Conservation (phyloP, 2,329 filamentous ascomycete species). For the Didymella pinodella region DNA sequence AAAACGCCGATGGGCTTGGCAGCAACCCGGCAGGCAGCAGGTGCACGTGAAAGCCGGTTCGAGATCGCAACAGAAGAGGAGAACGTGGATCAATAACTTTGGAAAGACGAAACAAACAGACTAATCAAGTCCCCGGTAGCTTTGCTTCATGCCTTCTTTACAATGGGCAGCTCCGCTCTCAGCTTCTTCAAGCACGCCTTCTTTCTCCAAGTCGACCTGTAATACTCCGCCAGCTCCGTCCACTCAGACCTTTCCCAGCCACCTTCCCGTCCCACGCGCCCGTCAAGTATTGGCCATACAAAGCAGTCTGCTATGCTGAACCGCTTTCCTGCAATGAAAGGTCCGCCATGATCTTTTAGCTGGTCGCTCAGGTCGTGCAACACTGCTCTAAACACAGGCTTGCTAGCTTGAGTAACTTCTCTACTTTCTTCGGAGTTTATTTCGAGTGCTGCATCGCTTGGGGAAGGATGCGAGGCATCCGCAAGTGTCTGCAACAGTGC, state of each 20-base stretch:
- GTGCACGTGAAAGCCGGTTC: conserved; percentile 9
- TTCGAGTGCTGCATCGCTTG: not conserved
- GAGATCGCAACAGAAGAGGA: no score
- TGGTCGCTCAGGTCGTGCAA: conserved; percentile 36
- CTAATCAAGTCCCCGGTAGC: not conserved
- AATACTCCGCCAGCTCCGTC: conserved; percentile 36
- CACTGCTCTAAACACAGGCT: conserved; percentile 21
- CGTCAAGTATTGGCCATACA: conserved; percentile 46
- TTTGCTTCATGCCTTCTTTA: not conserved
- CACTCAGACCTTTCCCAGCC: conserved; percentile 35
- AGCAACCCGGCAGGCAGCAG: not conserved
- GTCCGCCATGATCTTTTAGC: conserved; percentile 23
- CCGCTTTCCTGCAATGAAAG: conserved; percentile 41
- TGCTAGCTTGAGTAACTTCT: not conserved
- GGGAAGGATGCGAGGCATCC: not conserved
- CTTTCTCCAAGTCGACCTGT: conserved; percentile 41
- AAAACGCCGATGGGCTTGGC: conserved; percentile 31
- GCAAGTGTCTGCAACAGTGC: conserved; percentile 27
- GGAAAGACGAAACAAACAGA: not conserved
- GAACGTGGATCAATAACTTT: no score
- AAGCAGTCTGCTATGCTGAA: conserved; percentile 47
- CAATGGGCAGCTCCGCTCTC: conserved; percentile 23
- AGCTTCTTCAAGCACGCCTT: conserved; percentile 42
- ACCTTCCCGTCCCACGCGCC: conserved; percentile 32
- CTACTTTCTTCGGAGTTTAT: not conserved